Percentiles rank a stretch among this genome's conserved stretches.
phyloP scores from a whole-genome alignment of 371 early-diverging fungal genomes.

The Blastocladiella emersonii region DNA sequence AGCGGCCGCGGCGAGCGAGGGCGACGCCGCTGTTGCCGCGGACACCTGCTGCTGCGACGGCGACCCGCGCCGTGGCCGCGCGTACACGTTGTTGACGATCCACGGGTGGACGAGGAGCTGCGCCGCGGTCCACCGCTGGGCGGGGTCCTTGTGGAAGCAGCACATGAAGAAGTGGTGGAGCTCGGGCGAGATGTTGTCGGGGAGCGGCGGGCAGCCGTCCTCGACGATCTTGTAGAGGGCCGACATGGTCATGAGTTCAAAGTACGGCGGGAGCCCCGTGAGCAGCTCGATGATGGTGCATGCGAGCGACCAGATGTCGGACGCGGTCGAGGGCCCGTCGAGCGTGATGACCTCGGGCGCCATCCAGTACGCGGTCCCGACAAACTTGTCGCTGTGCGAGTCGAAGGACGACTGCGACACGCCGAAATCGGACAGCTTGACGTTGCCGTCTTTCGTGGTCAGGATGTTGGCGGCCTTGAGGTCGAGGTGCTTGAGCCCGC shows the following conservation, averaged over 20 bases:
- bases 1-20: not conserved
- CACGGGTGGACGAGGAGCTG: constrained; percentile 53
- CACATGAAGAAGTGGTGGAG: constrained; percentile 52
- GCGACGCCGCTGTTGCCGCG: too few relatives aligned
- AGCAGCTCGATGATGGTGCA: constrained; percentile 75
- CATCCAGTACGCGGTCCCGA: constrained; percentile 17
- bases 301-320: constrained; percentile 84
- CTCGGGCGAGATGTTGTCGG: constrained; percentile 58
- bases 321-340: constrained; percentile 59
- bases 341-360: constrained; percentile 51
- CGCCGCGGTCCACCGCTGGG: constrained; percentile 48
- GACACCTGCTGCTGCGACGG: too few relatives aligned
- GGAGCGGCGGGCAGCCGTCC: constrained; percentile 75
- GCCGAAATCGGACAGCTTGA: constrained; percentile 28
- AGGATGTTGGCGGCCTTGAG: constrained; percentile 28
- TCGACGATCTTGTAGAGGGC: constrained; percentile 84
- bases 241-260: constrained; percentile 63
- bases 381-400: constrained; percentile 4
- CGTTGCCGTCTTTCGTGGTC: constrained; percentile 20
- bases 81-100: constrained; percentile 34
- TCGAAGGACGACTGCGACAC: constrained; percentile 13
- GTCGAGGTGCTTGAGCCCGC: constrained; percentile 13
- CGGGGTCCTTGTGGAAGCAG: constrained; percentile 72
- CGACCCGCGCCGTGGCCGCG: too few relatives aligned
- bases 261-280: constrained; percentile 77